A percentile compares a stretch with the other conserved stretches of the same genome.
Evolutionary conservation across 2,329 filamentous ascomycete species (phyloP).

Genomic region (Pseudogymnoascus sp.): DNA sequence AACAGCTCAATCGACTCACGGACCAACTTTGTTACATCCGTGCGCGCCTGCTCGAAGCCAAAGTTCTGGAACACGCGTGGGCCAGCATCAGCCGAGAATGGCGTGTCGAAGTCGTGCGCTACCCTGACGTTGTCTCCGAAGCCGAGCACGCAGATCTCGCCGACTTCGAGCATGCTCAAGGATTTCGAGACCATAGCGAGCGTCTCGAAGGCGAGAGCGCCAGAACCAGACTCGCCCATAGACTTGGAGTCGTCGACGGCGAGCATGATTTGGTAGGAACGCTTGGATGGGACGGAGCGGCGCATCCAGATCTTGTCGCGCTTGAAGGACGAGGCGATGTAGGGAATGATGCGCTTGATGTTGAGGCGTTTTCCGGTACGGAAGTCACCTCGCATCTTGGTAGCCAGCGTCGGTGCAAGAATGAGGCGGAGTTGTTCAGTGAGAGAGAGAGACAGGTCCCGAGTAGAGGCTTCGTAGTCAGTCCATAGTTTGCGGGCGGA

Average conservation of each 20-base stretch:
- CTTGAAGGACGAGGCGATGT: constrained; percentile 97
- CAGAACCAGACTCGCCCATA: constrained; percentile 76
- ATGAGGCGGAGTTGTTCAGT: constrained; percentile 95
- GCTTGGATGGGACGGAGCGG: constrained; percentile 80
- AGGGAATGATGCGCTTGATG: constrained; percentile 98
- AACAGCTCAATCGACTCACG: constrained; percentile 73
- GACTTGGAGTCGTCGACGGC: constrained; percentile 92
- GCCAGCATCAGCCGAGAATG: constrained; percentile 74
- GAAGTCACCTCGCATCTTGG: constrained; percentile 93
- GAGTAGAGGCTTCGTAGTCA: constrained; percentile 74
- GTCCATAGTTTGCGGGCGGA: constrained; percentile 73
- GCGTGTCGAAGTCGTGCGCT: constrained; percentile 75
- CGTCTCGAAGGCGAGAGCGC: constrained; percentile 81
- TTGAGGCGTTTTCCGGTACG: constrained; percentile 96
- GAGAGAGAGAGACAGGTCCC: constrained; percentile 76
- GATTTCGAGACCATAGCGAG: constrained; percentile 83
- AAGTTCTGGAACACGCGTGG: constrained; percentile 80
- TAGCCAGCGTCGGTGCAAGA: constrained; percentile 85
- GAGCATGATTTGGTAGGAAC: constrained; percentile 93
- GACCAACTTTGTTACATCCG: constrained; percentile 75
- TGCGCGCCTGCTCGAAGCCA: constrained; percentile 75
- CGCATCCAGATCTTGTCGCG: constrained; percentile 99
- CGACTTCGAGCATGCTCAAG: constrained; percentile 86
- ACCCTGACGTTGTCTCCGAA: constrained; percentile 80
- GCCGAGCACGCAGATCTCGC: constrained; percentile 82